Evolutionary conservation across 2,329 filamentous ascomycete genomes (phyloP).

Genomic region (Coniella vitis): DNA sequence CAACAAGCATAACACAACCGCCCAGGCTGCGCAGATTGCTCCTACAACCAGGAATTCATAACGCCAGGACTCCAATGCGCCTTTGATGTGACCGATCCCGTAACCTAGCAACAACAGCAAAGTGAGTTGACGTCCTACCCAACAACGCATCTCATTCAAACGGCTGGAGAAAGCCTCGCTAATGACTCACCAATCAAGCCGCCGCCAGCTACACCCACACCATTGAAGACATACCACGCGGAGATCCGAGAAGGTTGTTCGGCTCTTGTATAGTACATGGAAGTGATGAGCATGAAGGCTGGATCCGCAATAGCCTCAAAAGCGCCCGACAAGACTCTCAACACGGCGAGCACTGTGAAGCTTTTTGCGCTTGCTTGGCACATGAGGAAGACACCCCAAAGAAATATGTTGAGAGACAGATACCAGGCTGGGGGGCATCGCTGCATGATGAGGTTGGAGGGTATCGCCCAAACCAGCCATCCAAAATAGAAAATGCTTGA

Average conservation of each 20-base stretch:
- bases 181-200: too few relatives aligned
- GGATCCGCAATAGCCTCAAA: constrained; percentile 10
- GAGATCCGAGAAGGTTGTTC: constrained; percentile 15
- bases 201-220: constrained; percentile 16
- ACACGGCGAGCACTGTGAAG: constrained; percentile 47
- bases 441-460: constrained; percentile 27
- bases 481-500: constrained; percentile 48
- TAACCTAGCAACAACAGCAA: constrained; percentile 30
- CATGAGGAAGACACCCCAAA: constrained; percentile 44
- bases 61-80: constrained; percentile 22
- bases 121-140: too few relatives aligned
- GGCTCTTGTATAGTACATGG: constrained; percentile 12
- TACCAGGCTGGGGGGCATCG: constrained; percentile 29
- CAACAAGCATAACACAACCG: constrained; percentile 16
- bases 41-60: constrained; percentile 32
- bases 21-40: constrained; percentile 26
- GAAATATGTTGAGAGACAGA: constrained; percentile 42
- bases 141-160: too few relatives aligned
- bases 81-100: constrained; percentile 27
- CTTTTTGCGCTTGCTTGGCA: constrained; percentile 47
- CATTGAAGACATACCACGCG: constrained; percentile 15
- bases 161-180: too few relatives aligned
- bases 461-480: constrained; percentile 26
- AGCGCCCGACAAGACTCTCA: constrained; percentile 56
- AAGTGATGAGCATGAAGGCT: constrained; percentile 28